A percentile compares a stretch with the other conserved stretches of the same genome.
Evolutionary conservation across 768 basidiomycete species (phyloP).

Genomic region (Tylopilus intermedius): DNA sequence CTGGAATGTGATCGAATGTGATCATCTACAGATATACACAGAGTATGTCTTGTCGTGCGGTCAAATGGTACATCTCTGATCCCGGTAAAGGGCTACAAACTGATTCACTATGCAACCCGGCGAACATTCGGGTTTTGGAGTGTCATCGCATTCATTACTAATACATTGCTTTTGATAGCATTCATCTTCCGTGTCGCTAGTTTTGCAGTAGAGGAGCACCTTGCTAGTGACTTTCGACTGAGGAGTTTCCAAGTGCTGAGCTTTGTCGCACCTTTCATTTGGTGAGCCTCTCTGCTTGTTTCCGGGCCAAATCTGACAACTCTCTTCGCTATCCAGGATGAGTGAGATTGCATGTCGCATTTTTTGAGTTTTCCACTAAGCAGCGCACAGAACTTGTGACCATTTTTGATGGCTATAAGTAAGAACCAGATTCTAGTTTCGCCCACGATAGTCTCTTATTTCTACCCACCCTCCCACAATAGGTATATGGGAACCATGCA

Average conservation of each 20-base stretch:
- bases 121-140: slow-evolving; percentile 83
- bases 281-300: slow-evolving; percentile 43
- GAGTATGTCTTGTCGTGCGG: slow-evolving; percentile 12
- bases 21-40: slow-evolving; percentile 19
- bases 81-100: slow-evolving; percentile 54
- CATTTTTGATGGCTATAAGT: slow-evolving; percentile 79
- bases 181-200: slow-evolving; percentile 70
- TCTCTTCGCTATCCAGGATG: slow-evolving; percentile 51
- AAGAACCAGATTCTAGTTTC: slow-evolving; percentile 12
- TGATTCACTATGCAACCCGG: slow-evolving; percentile 72
- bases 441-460: not conserved
- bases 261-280: slow-evolving; percentile 83
- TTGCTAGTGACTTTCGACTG: slow-evolving; percentile 40
- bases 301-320: not conserved
- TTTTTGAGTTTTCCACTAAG: slow-evolving; percentile 1
- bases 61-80: not conserved
- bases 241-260: slow-evolving; percentile 85
- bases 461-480: not conserved
- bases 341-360: slow-evolving; percentile 44
- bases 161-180: slow-evolving; percentile 65
- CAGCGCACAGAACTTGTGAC: slow-evolving; percentile 60
- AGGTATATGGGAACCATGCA: slow-evolving; percentile 91
- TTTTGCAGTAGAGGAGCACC: slow-evolving; percentile 33
- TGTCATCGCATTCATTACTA: slow-evolving; percentile 63
- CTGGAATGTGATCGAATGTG: slow-evolving; percentile 37